Base-by-base conservation (phyloP, 2,329 filamentous ascomycete species). In the Ceratocystis diversiconidia region DNA sequence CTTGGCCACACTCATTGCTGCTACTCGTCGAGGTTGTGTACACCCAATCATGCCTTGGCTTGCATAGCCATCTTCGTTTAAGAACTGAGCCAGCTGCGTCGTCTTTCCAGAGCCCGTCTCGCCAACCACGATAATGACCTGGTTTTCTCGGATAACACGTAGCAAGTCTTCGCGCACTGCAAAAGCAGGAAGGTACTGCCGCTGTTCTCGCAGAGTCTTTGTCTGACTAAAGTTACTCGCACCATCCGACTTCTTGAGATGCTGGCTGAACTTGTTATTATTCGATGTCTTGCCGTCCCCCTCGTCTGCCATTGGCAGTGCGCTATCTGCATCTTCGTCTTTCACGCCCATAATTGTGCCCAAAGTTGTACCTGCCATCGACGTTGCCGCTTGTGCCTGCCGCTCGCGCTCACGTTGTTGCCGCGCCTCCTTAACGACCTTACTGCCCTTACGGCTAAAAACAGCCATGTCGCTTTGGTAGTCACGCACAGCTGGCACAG, bases 381-480 rank as follows among this genome's bases (percentile, higher is more conserved):
- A 96, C 0, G 94, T 97, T 5, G 94, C 92, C 72, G 97, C 88
- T 73, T 96, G 91, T 0, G 94, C 92, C 74, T 97, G 92, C 71
- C 91, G 90, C 72, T 95, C 90, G 52, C 94, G 84, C 74, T 99
- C 94, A 69, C 92, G 88, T 74, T 96, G 91, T 75, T 96, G 91
- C 52, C 95, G 82, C 70, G 88, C 86, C 71, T 99, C 94, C 72
- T 88, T 89, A 12, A 99, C 94, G 1, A 96, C 91, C 71, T 85
- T 88, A 73, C 92, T 97, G 0, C 94, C 94, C 74, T 96, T 96
- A 55, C 92, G 84, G 76, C 91, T 95, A 71, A 97, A 97, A 1
- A 99, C 92, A 0, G 94, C 94, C 94, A 99, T 96, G 72, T 99
- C 94, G 73, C 95, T 99, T 75, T 97, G 92, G 30, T 89, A 86